Base-by-base conservation (phyloP, 164 flowering plant species). In the Houttuynia cordata region DNA sequence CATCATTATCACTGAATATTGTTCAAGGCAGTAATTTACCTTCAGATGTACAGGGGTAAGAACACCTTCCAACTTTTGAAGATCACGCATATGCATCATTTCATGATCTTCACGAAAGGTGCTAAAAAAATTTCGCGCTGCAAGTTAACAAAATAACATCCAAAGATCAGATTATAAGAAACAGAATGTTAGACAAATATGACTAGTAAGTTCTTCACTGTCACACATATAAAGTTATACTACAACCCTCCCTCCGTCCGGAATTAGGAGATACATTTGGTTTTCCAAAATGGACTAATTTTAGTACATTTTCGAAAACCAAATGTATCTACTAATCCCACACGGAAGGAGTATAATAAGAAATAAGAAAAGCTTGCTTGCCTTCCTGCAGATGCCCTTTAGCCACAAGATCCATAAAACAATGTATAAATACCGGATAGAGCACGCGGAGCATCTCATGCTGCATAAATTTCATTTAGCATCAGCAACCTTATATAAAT, bases 101-200 rank as follows among this genome's bases (percentile, higher is more conserved):
- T 91, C 97, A 80, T 94, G 99, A 72, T 91, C 96, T 73, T 87
- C 95, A 53, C 96, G 93, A 66, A 85, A 94, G 72, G 65, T 81
- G 73, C 69, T 85, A 71, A 91, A 94, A 62, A 94, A 94, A n/a
- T 71, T 67, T 56, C 96, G 77, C 18, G 97, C 97, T 88, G 78
- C 39, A 61, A 34, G 1, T 45, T 12, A 14, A 4, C 8, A 45
- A 12, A 10, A 12, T 17, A 45, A 45, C 49, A 10, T 12, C 49
- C 49, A 45, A 45, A 45, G 8, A 17, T 45, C 49, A 45, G 49
- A 10, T 4, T 14, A 17, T 12, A 45, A 10, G 17, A 12, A 12
- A 12, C 13, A 10, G 3, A 3, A 10, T 12, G 17, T 45, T 12
- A 45, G 13, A 17, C 2, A 10, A 45, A 45, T 2, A 30, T 30